Evolutionary conservation across 306 rosid species (phyloP).

Genomic region (Dalbergia cochinchinensis): DNA sequence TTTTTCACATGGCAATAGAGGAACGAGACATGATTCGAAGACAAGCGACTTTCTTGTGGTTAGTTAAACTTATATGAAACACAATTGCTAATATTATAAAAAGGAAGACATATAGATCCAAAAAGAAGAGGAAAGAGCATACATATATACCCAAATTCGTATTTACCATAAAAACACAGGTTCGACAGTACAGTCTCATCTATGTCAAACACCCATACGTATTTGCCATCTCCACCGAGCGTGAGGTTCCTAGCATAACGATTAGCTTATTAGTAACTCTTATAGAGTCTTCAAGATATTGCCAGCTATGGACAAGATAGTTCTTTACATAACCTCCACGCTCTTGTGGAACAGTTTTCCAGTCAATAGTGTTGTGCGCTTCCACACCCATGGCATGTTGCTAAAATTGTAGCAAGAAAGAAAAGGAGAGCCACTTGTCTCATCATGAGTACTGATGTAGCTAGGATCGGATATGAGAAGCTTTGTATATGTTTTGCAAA

Average conservation of each 20-base stretch:
- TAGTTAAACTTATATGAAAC: neutral
- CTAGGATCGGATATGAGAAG: too few species aligned
- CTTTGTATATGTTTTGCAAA: too few species aligned
- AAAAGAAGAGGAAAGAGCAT: neutral
- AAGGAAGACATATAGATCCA: too few species aligned
- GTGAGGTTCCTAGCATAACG: slow-evolving; percentile 44
- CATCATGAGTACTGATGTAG: too few species aligned
- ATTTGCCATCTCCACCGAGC: slow-evolving; percentile 42
- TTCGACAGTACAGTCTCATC: slow-evolving; percentile 63
- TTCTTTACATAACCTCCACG: slow-evolving; percentile 57
- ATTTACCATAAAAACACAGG: slow-evolving; percentile 49
- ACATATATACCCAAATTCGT: slow-evolving; percentile 69
- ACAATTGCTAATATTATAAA: neutral
- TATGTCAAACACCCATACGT: slow-evolving; percentile 60
- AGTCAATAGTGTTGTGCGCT: slow-evolving; percentile 52
- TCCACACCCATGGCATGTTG: too few species aligned
- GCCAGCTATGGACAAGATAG: slow-evolving; percentile 43
- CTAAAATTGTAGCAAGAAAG: too few species aligned
- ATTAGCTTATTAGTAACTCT: slow-evolving; percentile 41
- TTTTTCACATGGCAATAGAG: too few species aligned
- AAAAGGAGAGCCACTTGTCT: too few species aligned
- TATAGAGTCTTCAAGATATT: slow-evolving; percentile 54
- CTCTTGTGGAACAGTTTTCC: slow-evolving; percentile 49
- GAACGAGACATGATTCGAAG: too few species aligned
- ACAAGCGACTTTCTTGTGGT: too few species aligned